Evolutionary conservation across 2,329 filamentous ascomycete genomes (phyloP).

Genomic region (Colletotrichum sp.): DNA sequence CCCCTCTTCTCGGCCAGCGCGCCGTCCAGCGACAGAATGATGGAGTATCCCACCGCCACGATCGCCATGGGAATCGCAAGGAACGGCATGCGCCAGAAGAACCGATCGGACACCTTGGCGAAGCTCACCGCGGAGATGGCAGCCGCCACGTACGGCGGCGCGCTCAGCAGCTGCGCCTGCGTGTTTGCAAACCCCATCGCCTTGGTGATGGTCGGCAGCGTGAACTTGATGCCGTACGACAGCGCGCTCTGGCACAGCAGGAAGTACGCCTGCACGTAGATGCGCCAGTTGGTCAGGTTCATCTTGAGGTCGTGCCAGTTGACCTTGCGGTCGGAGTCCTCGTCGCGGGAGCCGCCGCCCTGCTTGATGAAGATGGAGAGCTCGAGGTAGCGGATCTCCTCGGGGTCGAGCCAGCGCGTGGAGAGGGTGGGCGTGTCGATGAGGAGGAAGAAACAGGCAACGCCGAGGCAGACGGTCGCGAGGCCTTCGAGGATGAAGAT

Average conservation of each 20-base stretch:
- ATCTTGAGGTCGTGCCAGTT: slow-evolving; percentile 31
- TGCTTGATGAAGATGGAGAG: slow-evolving; percentile 32
- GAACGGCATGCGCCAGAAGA: slow-evolving; percentile 60
- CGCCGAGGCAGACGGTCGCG: slow-evolving; percentile 31
- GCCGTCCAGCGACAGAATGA: slow-evolving; percentile 16
- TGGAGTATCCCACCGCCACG: slow-evolving; percentile 15
- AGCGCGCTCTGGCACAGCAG: slow-evolving; percentile 31
- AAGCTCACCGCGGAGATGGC: slow-evolving; percentile 60
- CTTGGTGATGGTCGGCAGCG: slow-evolving; percentile 37
- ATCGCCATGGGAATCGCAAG: slow-evolving; percentile 14
- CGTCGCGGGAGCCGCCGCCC: slow-evolving; percentile 21
- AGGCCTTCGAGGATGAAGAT: slow-evolving; percentile 24
- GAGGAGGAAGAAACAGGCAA: slow-evolving; percentile 23
- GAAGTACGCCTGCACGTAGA: slow-evolving; percentile 37
- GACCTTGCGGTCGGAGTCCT: slow-evolving; percentile 22
- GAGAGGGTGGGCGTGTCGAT: slow-evolving; percentile 27
- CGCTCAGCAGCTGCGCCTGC: slow-evolving; percentile 29
- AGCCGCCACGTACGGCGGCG: slow-evolving; percentile 27
- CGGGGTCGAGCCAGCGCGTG: slow-evolving; percentile 26
- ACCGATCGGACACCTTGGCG: slow-evolving; percentile 70
- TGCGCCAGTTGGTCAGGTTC: slow-evolving; percentile 32
- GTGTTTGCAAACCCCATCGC: slow-evolving; percentile 38
- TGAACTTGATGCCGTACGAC: slow-evolving; percentile 39
- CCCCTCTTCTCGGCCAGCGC: slow-evolving; percentile 5
- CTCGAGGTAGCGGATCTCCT: slow-evolving; percentile 31